Conservation (phyloP, 352 stramenopile species). For the Lagenidium giganteum region DNA sequence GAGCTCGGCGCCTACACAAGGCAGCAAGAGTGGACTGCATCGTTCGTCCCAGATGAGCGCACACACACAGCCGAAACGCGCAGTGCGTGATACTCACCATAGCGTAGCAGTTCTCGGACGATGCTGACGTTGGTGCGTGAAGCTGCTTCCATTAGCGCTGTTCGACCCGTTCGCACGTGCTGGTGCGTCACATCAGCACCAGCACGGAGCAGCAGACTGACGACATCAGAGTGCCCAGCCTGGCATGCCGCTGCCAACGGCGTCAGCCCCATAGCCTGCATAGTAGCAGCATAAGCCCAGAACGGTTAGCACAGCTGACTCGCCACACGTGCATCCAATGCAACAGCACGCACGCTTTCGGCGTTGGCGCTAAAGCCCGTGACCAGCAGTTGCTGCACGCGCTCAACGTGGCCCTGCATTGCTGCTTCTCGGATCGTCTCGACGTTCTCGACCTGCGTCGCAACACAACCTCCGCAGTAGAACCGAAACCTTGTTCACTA, state of each 20-base stretch:
- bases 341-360: conserved; percentile 33
- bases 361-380: conserved; percentile 51
- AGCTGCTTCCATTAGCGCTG: conserved; percentile 59
- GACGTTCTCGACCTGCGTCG: conserved; percentile 62
- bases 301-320: neutral
- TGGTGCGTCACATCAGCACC: conserved; percentile 44
- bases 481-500: neutral
- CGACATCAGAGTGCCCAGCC: conserved; percentile 35
- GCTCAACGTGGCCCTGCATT: conserved; percentile 44
- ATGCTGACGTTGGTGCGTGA: conserved; percentile 27
- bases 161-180: conserved; percentile 49
- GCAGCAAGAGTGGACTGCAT: neutral
- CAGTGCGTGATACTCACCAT: conserved; percentile 28
- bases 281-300: neutral
- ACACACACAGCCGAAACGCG: no score
- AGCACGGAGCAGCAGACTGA: conserved; percentile 34
- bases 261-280: conserved; percentile 63
- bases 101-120: conserved; percentile 51
- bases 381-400: conserved; percentile 37
- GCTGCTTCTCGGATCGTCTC: conserved; percentile 64
- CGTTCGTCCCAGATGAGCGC: neutral
- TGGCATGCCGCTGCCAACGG: conserved; percentile 52
- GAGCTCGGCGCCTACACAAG: neutral
- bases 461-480: neutral
- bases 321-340: neutral